Evolutionary conservation across 805 yeast genomes (phyloP), one percentile per base, ranked within the genome.

Genomic region (Candida vartiovaarae): DNA sequence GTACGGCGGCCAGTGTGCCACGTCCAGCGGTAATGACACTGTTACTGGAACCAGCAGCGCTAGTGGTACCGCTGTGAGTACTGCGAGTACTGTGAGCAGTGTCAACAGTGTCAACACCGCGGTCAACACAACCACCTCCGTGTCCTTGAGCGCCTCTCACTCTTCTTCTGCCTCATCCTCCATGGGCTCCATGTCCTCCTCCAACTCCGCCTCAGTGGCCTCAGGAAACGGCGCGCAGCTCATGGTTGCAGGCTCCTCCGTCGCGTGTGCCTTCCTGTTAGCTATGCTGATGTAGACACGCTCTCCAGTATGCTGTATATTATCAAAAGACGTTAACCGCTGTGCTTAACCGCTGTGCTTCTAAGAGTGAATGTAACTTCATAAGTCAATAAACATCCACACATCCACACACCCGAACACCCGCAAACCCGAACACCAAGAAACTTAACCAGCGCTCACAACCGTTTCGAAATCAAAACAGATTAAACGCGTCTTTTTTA

Each of bases 201-300:
- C 47, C 2, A 29, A 53, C 9, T 23, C 49, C 25, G 39, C 44
- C 8, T 39, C 55, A 9, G 25, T 43, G 9, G 38, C 51, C 6
- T 44, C 50, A 6, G 34, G 51, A 20, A 46, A 46, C 38, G 51
- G 36, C n/a, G 51, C 51, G 6, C 47, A 25, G 36, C 45, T 45
- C 24, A 8, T 47, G 23, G 34, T 40, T 24, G 48, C 55, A 20
- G 52, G 52, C 26, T 40, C 48, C 9, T 44, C 52, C 27, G 40
- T 43, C 39, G 11, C 46, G 26, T 50, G 52, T 38, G 54, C 51
- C 9, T 31, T 43, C 9, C 11, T 44, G 35, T 36, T 47, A 38
- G 50, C 47, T n/a, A 8, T 47, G 33, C n/a, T 46, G 41, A 43
- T 46, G 37, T 46, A 38, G 35, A 23, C 26, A 32, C 8, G 15